phyloP scores from a whole-genome alignment of 495 filamentous ascomycete genomes.

The Lasiosphaeriaceae sp. region DNA sequence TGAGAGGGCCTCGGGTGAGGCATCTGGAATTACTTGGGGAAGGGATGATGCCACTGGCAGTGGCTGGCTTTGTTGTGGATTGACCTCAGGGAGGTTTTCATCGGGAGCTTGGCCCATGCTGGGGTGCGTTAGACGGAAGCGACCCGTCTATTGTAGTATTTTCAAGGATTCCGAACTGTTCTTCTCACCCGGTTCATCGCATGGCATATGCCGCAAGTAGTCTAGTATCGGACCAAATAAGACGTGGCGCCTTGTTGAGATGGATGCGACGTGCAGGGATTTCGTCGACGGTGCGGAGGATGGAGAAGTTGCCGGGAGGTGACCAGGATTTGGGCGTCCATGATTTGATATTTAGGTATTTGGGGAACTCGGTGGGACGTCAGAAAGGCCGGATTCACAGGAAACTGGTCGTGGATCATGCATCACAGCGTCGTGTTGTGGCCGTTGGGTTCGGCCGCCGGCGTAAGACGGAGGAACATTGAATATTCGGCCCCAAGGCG shows the following conservation, averaged over 20 bases:
- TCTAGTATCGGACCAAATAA: neutral
- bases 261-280: neutral
- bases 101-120: slow-evolving; percentile 18
- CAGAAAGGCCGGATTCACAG: neutral
- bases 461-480: neutral
- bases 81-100: slow-evolving; percentile 27
- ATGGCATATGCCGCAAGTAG: neutral
- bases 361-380: neutral
- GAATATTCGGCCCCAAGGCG: neutral
- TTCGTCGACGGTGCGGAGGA: neutral
- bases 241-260: neutral
- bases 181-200: no score
- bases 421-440: neutral
- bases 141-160: no score
- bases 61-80: slow-evolving; percentile 1
- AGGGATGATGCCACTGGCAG: no score
- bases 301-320: neutral
- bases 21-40: slow-evolving; percentile 18
- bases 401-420: neutral
- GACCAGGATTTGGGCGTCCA: neutral
- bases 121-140: neutral
- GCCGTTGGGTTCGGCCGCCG: neutral
- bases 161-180: no score
- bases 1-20: slow-evolving; percentile 16
- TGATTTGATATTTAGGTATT: slow-evolving; percentile 2